Base-by-base conservation (phyloP, 495 filamentous ascomycete genomes). In the Extremus antarcticus region DNA sequence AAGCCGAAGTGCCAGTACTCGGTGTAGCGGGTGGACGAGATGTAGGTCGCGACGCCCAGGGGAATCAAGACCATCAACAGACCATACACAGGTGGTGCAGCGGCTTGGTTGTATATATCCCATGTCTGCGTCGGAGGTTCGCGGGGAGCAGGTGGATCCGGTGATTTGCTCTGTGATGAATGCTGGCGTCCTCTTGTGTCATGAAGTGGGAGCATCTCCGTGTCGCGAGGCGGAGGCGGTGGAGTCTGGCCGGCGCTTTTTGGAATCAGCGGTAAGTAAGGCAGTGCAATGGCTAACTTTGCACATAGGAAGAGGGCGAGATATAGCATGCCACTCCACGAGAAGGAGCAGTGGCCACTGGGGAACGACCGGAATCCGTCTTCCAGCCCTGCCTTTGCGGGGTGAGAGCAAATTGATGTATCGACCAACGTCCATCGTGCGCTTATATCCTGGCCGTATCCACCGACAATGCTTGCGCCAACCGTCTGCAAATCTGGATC, bases 311-410 rank as follows among this genome's bases (percentile, higher is more conserved):
- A 76, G 8, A 86, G 70, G 4, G 77, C 86, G 20, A 87, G 73
- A 62, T 87, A 87, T 1, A 72, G 71, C 53, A 87, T 61, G 1
- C 83, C 83, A 1, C 80, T 75, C 61, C 80, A 86, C 4, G 79
- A 73, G 52, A 79, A 75, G 24, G 81, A 82, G 16, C 80, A 68
- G 69, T 87, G 83, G 0, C 84, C 84, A 65, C 79, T 83, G 0
- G 84, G 84, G 57, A 84, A 87, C 54, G 77, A 81, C 8, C 76
- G 61, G 60, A 87, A 87, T 1, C 81, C 84, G 67, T 85, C 80
- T 0, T 73, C 59, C 2, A 76, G 64, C 43, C 76, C 60, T 17
- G 55, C 47, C 8, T 62, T 56, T 24, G 70, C 65, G 17, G 67
- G 65, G 25, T 74, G 70, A 25, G 61, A 68, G 64, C 82, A 85